Conservation (phyloP, 108 stramenopile species). For the Nitzschia inconspicua region DNA sequence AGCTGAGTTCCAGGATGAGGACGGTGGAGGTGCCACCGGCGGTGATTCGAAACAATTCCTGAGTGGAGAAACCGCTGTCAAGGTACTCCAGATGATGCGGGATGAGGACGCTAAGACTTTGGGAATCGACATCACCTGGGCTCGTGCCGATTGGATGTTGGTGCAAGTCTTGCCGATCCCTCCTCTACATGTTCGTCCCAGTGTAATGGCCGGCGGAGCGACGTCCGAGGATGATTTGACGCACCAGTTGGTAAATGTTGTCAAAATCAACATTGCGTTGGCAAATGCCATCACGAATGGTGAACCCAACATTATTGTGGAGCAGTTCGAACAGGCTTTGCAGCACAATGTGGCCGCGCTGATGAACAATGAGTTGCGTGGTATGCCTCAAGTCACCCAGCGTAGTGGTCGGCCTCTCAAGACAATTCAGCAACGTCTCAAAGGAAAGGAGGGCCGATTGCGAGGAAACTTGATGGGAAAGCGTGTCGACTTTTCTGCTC, state of each 20-base stretch:
- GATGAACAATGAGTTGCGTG: constrained; percentile 92
- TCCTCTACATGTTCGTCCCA: constrained; percentile 98
- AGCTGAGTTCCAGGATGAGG: constrained; percentile 80
- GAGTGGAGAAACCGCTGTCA: constrained; percentile 79
- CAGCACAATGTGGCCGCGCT: constrained; percentile 94
- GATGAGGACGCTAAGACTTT: constrained; percentile 88
- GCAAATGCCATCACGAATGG: constrained; percentile 87
- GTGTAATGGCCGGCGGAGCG: constrained; percentile 71
- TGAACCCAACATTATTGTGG: constrained; percentile 89
- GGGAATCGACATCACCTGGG: constrained; percentile 88
- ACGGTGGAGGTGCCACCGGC: constrained; percentile 49
- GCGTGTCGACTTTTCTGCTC: constrained; percentile 98
- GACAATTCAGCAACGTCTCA: constrained; percentile 91
- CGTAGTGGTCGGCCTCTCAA: constrained; percentile 96
- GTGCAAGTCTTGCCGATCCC: constrained; percentile 96
- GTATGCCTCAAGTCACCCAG: constrained; percentile 92
- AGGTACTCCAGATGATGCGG: constrained; percentile 90
- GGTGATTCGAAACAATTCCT: constrained; percentile 92
- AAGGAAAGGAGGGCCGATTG: constrained; percentile 98
- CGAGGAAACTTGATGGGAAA: constrained; percentile 99
- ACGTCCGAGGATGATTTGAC: constrained; percentile 96
- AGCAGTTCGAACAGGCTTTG: constrained; percentile 93
- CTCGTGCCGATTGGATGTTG: constrained; percentile 97
- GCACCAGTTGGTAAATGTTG: constrained; percentile 94
- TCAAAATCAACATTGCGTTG: constrained; percentile 93